phyloP scores from a whole-genome alignment of 176 grass and related monocot genomes.

The Triticum turgidum region DNA sequence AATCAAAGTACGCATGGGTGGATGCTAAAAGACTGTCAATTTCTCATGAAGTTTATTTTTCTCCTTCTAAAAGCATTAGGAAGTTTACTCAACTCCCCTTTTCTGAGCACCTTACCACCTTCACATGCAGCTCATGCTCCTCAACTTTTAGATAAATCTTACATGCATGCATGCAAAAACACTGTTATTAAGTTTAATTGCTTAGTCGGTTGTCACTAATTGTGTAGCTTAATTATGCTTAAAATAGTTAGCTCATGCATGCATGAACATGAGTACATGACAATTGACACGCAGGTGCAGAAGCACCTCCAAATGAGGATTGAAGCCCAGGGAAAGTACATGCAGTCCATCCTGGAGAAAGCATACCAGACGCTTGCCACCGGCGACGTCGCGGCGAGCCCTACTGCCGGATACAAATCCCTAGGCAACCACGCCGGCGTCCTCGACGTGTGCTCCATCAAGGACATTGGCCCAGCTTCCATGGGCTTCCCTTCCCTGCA shows the following conservation, averaged over 20 bases:
- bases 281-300: slow-evolving; percentile 63
- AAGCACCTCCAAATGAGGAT: slow-evolving; percentile 98
- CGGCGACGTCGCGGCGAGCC: slow-evolving; percentile 41
- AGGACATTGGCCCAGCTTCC: slow-evolving; percentile 48
- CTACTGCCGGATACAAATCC: slow-evolving; percentile 51
- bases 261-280: slow-evolving; percentile 26
- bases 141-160: slow-evolving; percentile 20
- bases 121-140: slow-evolving; percentile 28
- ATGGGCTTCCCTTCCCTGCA: slow-evolving; percentile 76
- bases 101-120: not conserved
- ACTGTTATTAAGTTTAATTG: slow-evolving; percentile 33
- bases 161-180: slow-evolving; percentile 16
- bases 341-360: slow-evolving; percentile 97
- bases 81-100: slow-evolving; percentile 48
- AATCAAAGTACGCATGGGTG: slow-evolving; percentile 11
- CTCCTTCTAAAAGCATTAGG: slow-evolving; percentile 31
- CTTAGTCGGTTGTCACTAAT: not conserved
- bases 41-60: slow-evolving; percentile 37
- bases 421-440: slow-evolving; percentile 52
- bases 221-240: not conserved
- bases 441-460: slow-evolving; percentile 60
- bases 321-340: slow-evolving; percentile 95
- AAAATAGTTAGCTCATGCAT: not conserved
- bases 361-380: slow-evolving; percentile 66
- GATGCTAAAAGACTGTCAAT: slow-evolving; percentile 25